phyloP scores from a whole-genome alignment of 805 yeast species.

The Millerozyma miso region DNA sequence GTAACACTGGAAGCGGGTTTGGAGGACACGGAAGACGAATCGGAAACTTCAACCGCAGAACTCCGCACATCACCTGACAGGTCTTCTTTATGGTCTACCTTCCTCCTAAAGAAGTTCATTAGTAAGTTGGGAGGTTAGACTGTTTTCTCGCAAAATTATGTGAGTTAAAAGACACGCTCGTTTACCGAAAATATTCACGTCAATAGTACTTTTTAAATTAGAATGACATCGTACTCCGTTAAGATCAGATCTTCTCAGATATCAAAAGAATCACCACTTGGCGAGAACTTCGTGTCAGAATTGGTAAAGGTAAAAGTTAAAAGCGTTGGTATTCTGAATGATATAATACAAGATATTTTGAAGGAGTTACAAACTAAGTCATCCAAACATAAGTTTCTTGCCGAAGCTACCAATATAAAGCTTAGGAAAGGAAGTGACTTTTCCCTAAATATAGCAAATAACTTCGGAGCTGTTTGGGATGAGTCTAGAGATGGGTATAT shows the following conservation, averaged over 20 bases:
- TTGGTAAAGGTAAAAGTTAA: conserved; percentile 6
- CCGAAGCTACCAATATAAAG: conserved; percentile 37
- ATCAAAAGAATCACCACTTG: conserved; percentile 18
- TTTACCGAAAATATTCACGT: neutral
- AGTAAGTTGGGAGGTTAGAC: neutral
- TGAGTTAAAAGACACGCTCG: neutral
- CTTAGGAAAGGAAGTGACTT: conserved; percentile 15
- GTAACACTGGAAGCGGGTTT: conserved; percentile 10
- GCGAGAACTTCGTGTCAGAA: conserved; percentile 10
- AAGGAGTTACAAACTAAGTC: conserved; percentile 39
- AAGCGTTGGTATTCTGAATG: conserved; percentile 11
- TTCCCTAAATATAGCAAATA: conserved; percentile 23
- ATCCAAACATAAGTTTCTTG: conserved; percentile 53
- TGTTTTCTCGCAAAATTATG: too few relatives aligned
- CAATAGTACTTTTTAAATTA: neutral
- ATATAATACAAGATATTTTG: conserved; percentile 28
- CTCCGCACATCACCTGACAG: neutral
- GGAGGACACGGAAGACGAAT: conserved; percentile 14
- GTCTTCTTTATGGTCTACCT: conserved; percentile 4
- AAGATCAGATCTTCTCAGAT: conserved; percentile 7
- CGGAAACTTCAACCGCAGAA: conserved; percentile 6
- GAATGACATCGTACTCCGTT: neutral
- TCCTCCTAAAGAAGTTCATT: conserved; percentile 18
- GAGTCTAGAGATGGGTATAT: conserved; percentile 50
- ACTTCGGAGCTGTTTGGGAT: conserved; percentile 58